These are phyloP conservation scores for Cystofilobasidium ferigula DNA, from an alignment of 768 basidiomycete species.

Conservation along the genomic window DNA sequence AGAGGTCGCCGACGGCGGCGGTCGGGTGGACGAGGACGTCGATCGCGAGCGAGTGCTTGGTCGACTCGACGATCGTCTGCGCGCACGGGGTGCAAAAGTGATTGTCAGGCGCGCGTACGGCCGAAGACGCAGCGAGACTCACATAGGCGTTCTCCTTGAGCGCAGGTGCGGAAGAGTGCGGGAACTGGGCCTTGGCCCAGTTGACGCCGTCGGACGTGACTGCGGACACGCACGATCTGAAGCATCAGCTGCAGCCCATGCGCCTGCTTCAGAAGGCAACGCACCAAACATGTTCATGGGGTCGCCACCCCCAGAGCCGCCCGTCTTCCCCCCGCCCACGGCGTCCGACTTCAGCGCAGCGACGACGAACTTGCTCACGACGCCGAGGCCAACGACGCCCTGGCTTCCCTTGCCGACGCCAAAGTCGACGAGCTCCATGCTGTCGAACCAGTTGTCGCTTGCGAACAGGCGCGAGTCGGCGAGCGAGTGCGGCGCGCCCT, in stretches of 20 bases:
- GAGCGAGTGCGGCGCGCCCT: constrained; percentile 42
- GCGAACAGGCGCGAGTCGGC: constrained; percentile 58
- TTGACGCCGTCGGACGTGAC: constrained; percentile 69
- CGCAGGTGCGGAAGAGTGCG: constrained; percentile 67
- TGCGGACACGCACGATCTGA: constrained; percentile 33
- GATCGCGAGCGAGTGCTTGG: constrained; percentile 82
- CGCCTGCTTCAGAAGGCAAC: neutral
- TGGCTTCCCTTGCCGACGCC: constrained; percentile 70
- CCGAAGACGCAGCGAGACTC: constrained; percentile 2
- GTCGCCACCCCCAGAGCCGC: constrained; percentile 30
- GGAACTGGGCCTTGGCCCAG: constrained; percentile 87
- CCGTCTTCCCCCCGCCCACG: constrained; percentile 41
- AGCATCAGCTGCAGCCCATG: neutral
- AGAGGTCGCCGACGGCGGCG: constrained; percentile 69
- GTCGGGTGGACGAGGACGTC: constrained; percentile 65
- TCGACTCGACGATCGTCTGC: constrained; percentile 91
- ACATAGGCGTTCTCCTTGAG: constrained; percentile 59
- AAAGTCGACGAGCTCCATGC: constrained; percentile 57
- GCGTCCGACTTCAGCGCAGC: constrained; percentile 64
- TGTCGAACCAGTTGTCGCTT: constrained; percentile 70
- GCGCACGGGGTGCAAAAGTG: neutral
- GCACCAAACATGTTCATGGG: constrained; percentile 31
- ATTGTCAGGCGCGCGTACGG: neutral
- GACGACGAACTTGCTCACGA: constrained; percentile 83
- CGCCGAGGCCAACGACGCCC: constrained; percentile 85